Evolutionary conservation across 495 filamentous ascomycete species (phyloP), one percentile per base, ranked within the genome.

Genomic region (Neurospora sp.): DNA sequence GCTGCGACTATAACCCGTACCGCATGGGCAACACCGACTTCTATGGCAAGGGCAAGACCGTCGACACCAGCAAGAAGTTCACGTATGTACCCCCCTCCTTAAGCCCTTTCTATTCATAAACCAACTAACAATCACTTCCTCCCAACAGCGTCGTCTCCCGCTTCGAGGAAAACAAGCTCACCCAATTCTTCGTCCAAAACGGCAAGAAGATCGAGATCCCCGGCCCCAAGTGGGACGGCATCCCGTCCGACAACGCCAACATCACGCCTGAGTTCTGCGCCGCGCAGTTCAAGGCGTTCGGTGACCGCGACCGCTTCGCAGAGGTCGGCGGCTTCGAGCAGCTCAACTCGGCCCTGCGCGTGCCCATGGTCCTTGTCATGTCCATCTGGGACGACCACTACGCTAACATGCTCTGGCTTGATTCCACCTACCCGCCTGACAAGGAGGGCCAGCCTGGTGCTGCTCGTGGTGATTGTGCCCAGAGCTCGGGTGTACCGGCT

Each of bases 331-430:
- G 91, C 71, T 83, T 91, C 73, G 73, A 73, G 8, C 77, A 80
- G 46, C 88, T 93, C 82, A 85, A 89, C 72, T 72, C 80, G 5
- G 89, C 85, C 11, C 77, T 92, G n/a, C 75, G 75, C 9, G 70
- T 85, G 5, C 89, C 88, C 71, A 90, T 93, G 90, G 92, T 92
- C 46, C 86, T 94, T 18, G 91, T 92, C 78, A 87, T 94, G 87
- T 89, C 86, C 76, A 82, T 94, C 78, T 93, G 92, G 92, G 91
- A 92, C 78, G 92, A 94, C 80, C 88, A 94, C 85, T 84, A 87
- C 77, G 83, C 88, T 81, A 88, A 92, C 83, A 95, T 94, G 93
- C 86, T 91, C 73, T 95, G 93, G 93, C 89, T 96, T 76, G 92
- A 94, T 83, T 89, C 89, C 76, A 85, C 80, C 81, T 93, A 92